Evolutionary conservation across 1,284 basidiomycete species (phyloP).

Genomic region (Clitocybe nebularis): DNA sequence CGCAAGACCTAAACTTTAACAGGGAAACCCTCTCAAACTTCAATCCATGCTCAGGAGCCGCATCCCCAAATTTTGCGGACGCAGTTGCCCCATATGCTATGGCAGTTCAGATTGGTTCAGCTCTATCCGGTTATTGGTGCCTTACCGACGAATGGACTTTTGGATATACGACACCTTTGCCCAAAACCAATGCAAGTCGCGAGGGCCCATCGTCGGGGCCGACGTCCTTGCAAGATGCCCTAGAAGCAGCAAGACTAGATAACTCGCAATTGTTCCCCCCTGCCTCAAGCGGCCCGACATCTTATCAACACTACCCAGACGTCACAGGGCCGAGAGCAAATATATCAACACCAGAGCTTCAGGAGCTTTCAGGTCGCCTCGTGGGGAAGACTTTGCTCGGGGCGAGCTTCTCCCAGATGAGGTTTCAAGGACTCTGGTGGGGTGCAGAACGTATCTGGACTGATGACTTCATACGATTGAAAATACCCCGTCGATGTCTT

Average conservation of each 20-base stretch:
- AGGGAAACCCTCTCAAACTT: constrained; percentile 39
- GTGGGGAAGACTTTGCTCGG: constrained; percentile 19
- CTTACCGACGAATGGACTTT: constrained; percentile 71
- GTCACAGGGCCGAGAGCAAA: constrained; percentile 8
- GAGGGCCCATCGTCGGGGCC: constrained; percentile 12
- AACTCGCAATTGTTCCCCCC: constrained; percentile 16
- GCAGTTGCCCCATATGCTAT: constrained; percentile 60
- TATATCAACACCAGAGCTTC: constrained; percentile 18
- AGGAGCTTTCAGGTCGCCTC: constrained; percentile 21
- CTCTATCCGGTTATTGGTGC: constrained; percentile 57
- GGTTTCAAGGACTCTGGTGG: constrained; percentile 84
- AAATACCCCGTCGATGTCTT: constrained; percentile 59
- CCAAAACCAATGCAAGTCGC: constrained; percentile 12
- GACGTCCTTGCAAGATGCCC: constrained; percentile 18
- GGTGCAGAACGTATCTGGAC: constrained; percentile 87
- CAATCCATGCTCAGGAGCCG: constrained; percentile 39
- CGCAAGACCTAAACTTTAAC: constrained; percentile 42
- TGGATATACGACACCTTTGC: constrained; percentile 41
- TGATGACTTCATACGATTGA: constrained; percentile 80
- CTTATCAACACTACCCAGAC: constrained; percentile 1
- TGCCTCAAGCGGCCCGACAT: constrained; percentile 1
- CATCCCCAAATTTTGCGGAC: constrained; percentile 30
- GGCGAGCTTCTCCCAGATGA: constrained; percentile 37
- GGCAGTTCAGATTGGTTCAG: constrained; percentile 63
- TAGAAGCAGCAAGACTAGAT: constrained; percentile 20